Evolutionary conservation across 2,329 filamentous ascomycete species (phyloP).

Genomic region (Talaromyces sp.): DNA sequence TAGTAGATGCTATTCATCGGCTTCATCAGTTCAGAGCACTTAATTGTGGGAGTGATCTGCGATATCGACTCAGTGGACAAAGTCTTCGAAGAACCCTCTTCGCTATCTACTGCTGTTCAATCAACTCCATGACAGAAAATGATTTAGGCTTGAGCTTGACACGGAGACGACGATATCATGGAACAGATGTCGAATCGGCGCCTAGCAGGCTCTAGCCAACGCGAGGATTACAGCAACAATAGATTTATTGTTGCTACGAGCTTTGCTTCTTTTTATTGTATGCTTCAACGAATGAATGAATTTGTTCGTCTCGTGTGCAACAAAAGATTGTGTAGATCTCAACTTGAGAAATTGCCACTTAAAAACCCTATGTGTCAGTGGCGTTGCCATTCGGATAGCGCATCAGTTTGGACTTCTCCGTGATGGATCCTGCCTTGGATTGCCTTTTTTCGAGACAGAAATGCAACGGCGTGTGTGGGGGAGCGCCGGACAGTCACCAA

Average conservation of each 20-base stretch:
- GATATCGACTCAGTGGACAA: constrained; percentile 49
- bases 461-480: constrained; percentile 56
- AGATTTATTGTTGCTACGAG: neutral
- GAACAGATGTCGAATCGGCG: neutral
- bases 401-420: constrained; percentile 62
- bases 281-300: neutral
- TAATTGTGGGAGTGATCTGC: constrained; percentile 56
- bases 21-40: constrained; percentile 33
- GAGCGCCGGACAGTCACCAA: neutral
- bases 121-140: neutral
- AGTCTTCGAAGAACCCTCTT: constrained; percentile 64
- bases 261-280: neutral
- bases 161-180: neutral
- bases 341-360: neutral
- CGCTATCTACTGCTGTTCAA: constrained; percentile 58
- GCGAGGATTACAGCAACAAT: neutral
- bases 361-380: constrained; percentile 38
- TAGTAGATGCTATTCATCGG: too few species aligned
- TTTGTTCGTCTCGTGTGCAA: neutral
- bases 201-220: neutral
- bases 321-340: neutral
- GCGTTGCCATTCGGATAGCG: constrained; percentile 57
- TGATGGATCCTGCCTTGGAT: constrained; percentile 51
- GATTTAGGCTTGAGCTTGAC: neutral
- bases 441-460: constrained; percentile 59